Evolutionary conservation across 768 basidiomycete genomes (phyloP).

Genomic region (Boletus eberwhitei): DNA sequence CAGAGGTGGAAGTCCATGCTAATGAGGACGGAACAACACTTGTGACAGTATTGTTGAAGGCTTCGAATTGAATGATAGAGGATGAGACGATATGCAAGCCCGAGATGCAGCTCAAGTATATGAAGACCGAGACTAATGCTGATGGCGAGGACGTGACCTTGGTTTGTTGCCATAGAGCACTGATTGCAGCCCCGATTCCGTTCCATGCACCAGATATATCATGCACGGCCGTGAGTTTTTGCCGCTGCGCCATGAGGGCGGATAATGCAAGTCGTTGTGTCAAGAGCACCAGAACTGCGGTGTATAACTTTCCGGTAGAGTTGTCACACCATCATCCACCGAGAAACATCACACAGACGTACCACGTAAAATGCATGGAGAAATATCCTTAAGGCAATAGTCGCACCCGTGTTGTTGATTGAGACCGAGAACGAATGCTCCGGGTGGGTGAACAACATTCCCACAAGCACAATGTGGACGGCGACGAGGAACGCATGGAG

Average conservation of each 20-base stretch:
- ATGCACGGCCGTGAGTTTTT: too few relatives aligned
- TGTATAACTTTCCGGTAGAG: too few relatives aligned
- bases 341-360: background rate
- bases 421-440: conserved; percentile 2
- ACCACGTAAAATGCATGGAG: conserved; percentile 6
- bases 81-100: conserved; percentile 24
- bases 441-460: background rate
- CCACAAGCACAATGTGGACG: background rate
- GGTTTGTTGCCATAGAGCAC: too few relatives aligned
- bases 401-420: background rate
- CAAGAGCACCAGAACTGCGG: too few relatives aligned
- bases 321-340: too few relatives aligned
- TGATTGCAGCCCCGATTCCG: too few relatives aligned
- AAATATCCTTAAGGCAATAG: background rate
- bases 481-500: background rate
- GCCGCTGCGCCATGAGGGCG: too few relatives aligned
- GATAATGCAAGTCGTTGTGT: too few relatives aligned
- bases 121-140: too few relatives aligned
- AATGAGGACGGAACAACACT: background rate
- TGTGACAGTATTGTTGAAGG: conserved; percentile 9
- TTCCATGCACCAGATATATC: too few relatives aligned
- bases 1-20: background rate
- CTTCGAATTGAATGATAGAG: conserved; percentile 17
- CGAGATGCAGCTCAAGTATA: conserved; percentile 10
- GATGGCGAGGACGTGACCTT: background rate